These are phyloP conservation scores for Ophiostoma fasciatum DNA, from an alignment of 2,329 filamentous ascomycete species.

Conservation along the genomic window DNA sequence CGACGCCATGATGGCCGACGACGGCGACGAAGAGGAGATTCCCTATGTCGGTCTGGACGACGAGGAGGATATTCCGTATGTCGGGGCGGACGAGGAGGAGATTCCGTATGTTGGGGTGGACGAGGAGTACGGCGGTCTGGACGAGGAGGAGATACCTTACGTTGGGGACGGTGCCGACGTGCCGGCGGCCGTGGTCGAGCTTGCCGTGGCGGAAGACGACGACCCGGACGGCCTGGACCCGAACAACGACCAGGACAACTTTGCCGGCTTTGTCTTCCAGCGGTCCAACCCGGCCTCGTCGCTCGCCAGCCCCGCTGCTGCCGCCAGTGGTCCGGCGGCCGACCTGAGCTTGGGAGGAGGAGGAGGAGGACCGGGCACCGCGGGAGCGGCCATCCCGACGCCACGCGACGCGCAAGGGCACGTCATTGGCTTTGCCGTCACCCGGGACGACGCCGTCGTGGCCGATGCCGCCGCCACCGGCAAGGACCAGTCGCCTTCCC, in stretches of 20 bases:
- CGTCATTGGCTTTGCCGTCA: slow-evolving; percentile 41
- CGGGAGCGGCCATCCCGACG: slow-evolving; percentile 31
- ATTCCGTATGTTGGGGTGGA: slow-evolving; percentile 4
- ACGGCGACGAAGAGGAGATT: slow-evolving; percentile 51
- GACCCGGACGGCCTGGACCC: slow-evolving; percentile 25
- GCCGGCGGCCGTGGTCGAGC: neutral
- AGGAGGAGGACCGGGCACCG: no score
- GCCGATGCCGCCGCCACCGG: no score
- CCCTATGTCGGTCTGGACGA: slow-evolving; percentile 34
- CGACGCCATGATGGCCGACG: slow-evolving; percentile 50
- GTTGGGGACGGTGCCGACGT: neutral
- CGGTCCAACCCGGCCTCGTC: slow-evolving; percentile 36
- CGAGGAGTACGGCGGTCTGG: slow-evolving; percentile 10
- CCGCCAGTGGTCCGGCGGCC: no score
- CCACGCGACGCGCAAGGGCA: slow-evolving; percentile 40
- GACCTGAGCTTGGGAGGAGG: no score
- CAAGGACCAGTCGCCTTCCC: slow-evolving; percentile 26
- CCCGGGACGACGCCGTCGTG: slow-evolving; percentile 30
- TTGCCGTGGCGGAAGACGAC: slow-evolving; percentile 11
- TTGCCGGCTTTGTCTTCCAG: slow-evolving; percentile 44
- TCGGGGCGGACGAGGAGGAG: neutral
- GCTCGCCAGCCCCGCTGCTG: slow-evolving; percentile 36
- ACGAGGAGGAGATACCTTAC: no score
- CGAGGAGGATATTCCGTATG: slow-evolving; percentile 27
- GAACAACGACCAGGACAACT: slow-evolving; percentile 44